Evolutionary conservation across 2,329 filamentous ascomycete species (phyloP).

Genomic region (Aspergillus terreus): DNA sequence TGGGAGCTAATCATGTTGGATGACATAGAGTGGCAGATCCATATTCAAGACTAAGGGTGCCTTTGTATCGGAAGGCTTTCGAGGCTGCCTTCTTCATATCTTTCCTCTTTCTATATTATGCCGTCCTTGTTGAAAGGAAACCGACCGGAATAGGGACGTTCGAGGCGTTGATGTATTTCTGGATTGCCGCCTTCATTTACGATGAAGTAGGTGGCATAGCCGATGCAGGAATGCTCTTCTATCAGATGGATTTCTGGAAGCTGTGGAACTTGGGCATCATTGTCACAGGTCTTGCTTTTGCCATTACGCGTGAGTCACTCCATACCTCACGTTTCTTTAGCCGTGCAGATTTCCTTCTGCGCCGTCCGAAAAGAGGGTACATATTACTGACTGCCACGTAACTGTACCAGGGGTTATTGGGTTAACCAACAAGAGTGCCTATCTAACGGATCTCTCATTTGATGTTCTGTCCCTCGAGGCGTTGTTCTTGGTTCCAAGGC

Average conservation of each 20-base stretch:
- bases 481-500: conserved; percentile 78
- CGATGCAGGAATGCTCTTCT: conserved; percentile 83
- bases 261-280: conserved; percentile 72
- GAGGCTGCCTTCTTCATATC: conserved; percentile 76
- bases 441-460: conserved; percentile 74
- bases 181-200: conserved; percentile 83
- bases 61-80: conserved; percentile 79
- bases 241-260: conserved; percentile 79
- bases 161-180: conserved; percentile 75
- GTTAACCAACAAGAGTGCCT: conserved; percentile 55
- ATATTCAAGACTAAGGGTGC: conserved; percentile 72
- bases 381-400: conserved; percentile 2
- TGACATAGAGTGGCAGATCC: conserved; percentile 60
- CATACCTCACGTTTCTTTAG: not conserved
- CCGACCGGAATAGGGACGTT: conserved; percentile 61
- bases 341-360: no score
- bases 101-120: conserved; percentile 78
- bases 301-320: conserved; percentile 62
- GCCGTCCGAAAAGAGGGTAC: no score
- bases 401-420: conserved; percentile 59
- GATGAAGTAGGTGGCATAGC: conserved; percentile 81
- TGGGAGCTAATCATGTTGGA: not conserved
- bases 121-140: conserved; percentile 73
- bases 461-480: conserved; percentile 87
- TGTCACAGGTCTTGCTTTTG: conserved; percentile 66